A percentile compares a stretch with the other conserved stretches of the same genome.
These are phyloP conservation scores for Pichia sp. DNA, from an alignment of 1,139 yeast genomes.

Conservation along the genomic window DNA sequence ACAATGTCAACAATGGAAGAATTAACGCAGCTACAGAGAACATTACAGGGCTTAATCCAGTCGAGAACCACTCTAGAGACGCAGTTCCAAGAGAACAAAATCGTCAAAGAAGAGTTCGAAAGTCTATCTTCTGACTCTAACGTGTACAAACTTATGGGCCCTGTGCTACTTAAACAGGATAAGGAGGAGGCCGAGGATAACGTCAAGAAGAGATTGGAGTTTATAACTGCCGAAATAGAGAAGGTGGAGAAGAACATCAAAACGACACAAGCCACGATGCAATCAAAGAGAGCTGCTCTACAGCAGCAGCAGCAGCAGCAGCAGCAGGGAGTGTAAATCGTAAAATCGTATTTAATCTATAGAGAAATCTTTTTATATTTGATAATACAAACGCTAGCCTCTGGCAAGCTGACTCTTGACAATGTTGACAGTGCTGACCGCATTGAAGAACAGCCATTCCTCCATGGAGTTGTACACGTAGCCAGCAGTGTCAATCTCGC, in stretches of 20 bases:
- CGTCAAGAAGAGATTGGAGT: constrained; percentile 84
- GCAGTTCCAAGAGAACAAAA: constrained; percentile 84
- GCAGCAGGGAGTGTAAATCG: neutral
- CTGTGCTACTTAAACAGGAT: constrained; percentile 87
- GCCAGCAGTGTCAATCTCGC: constrained; percentile 53
- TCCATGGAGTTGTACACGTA: constrained; percentile 57
- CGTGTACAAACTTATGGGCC: constrained; percentile 86
- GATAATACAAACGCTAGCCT: constrained; percentile 39
- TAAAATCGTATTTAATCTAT: neutral
- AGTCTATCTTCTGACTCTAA: constrained; percentile 50
- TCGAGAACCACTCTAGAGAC: constrained; percentile 72
- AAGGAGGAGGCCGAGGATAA: constrained; percentile 73
- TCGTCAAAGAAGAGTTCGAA: constrained; percentile 80
- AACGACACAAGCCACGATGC: constrained; percentile 39
- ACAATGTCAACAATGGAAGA: constrained; percentile 25
- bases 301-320: constrained; percentile 6
- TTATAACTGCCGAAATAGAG: constrained; percentile 70
- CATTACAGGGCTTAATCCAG: constrained; percentile 45
- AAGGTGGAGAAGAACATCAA: constrained; percentile 60
- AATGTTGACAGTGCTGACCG: constrained; percentile 62
- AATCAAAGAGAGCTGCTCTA: constrained; percentile 6
- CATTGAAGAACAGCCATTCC: constrained; percentile 74
- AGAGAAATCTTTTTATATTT: neutral
- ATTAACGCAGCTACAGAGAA: constrained; percentile 36
- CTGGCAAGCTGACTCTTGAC: constrained; percentile 65